phyloP scores from a whole-genome alignment of 164 flowering plant species.

The Tetrastigma voinierianum region DNA sequence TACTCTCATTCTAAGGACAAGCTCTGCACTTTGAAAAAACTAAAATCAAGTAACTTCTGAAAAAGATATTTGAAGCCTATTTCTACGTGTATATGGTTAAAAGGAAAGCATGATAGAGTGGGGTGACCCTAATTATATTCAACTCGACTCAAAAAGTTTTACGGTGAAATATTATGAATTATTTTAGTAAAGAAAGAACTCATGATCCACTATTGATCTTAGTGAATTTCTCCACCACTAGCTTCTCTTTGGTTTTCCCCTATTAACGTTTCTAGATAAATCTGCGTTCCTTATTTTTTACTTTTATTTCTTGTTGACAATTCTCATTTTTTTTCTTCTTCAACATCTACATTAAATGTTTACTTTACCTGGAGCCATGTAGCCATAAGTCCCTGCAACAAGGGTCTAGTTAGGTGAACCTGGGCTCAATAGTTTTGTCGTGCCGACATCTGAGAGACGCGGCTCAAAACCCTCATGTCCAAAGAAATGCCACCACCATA shows the following conservation, averaged over 20 bases:
- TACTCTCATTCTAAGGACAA: constrained; percentile 26
- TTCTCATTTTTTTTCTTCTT: background rate
- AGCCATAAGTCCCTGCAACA: constrained; percentile 13
- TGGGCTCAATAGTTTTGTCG: constrained; percentile 11
- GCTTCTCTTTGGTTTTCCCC: too few species aligned
- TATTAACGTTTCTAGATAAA: too few species aligned
- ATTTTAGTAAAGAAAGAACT: too few species aligned
- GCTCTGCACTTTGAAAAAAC: constrained; percentile 18
- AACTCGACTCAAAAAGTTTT: too few species aligned
- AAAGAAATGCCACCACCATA: too few species aligned
- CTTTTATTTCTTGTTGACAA: too few species aligned
- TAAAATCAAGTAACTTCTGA: background rate
- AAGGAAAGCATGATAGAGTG: background rate
- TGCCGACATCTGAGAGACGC: constrained; percentile 18
- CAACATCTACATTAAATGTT: background rate
- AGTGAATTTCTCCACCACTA: too few species aligned
- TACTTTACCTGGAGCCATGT: constrained; percentile 14
- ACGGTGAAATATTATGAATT: too few species aligned
- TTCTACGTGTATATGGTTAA: background rate
- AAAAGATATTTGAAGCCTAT: background rate
- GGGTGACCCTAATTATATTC: too few species aligned
- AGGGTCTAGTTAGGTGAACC: constrained; percentile 10
- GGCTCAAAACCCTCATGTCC: constrained; percentile 13
- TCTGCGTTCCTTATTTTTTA: too few species aligned
- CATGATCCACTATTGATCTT: too few species aligned